Base-by-base conservation (phyloP, 2,329 filamentous ascomycete genomes). In the Microsporum canis region DNA sequence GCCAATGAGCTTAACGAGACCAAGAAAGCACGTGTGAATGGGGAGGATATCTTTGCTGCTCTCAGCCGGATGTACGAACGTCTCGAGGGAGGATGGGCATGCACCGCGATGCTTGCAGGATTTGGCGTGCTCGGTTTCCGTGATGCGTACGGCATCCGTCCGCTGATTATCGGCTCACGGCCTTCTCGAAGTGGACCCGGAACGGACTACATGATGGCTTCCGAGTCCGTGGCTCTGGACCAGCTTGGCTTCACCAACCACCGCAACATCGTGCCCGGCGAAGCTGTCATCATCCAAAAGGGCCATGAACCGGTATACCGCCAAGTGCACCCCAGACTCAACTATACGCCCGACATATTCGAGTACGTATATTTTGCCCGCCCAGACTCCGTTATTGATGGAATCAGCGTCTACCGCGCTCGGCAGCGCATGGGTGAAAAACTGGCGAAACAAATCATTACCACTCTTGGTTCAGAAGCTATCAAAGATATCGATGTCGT, bases 181-280 rank as follows among this genome's bases (percentile, higher is more conserved):
- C 81, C 84, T 1, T 90, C 88, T 1, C 74, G 78, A 12, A 87
- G 84, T 43, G 80, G 82, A 39, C 78, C 82, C 3, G 85, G 84
- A 4, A 86, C 76, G 63, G 91, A 96, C 74, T 96, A 95, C 77
- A 90, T 96, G 82, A 84, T 96, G 78, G 89, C 90, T 0, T 95
- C 90, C 0, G 91, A 96, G 74, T 92, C 88, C 6, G 85, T 96
- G 57, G 91, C 90, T 6, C 78, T 96, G 55, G 82, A 82, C 53
- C 89, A 95, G 72, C 85, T 92, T 56, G 89, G 89, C 14, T 95
- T 94, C 76, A 79, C 74, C 38, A 80, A 90, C 69, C 86, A 95
- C 67, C 75, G 81, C 43, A 88, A 96, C 69, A 88, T 96, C 65
- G 76, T 86, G 60, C 90, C 91, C 0, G 91, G 91, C 27, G 83